Evolutionary conservation across 441 rosid genomes (phyloP), one percentile per base, ranked within the genome.

Genomic region (Macaranga tanarius): DNA sequence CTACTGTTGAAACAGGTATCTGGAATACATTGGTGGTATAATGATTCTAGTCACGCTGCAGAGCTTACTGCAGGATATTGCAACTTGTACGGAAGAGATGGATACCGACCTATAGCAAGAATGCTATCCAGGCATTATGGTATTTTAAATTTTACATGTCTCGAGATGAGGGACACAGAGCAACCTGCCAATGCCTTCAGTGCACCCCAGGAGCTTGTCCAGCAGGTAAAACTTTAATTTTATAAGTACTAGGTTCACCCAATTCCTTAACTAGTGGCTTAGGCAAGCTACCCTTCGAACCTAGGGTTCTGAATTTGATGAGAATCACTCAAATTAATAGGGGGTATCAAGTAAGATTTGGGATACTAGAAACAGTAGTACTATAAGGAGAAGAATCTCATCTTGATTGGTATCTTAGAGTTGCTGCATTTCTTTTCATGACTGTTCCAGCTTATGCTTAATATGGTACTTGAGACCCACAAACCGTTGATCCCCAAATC

Each of bases 1-100:
- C 57, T 31, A 10, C 34, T 62, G 62, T 38, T 38, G 34, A 71
- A 71, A 62, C 82, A 91, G 97, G 92, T 90, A 23, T 84, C 97
- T 1, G 93, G 95, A 58, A 88, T 89, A 40, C 97, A 91, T 59
- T 93, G 98, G 95, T 86, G 92, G 90, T 91, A 90, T 67, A 86
- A 84, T 50, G 81, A 77, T 56, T 79, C 80, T 51, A 86, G 82
- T 74, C 97, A 93, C 59, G 97, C 94, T 4, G 90, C 96, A 15
- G 97, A 93, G 79, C 91, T 90, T 16, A 89, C 96, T 74, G 85
- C 96, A 31, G 97, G 98, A 71, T 86, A 86, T 65, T 91, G 88
- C 79, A 91, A 86, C 84, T 80, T 86, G 67, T 73, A 60, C 25
- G 79, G 85, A 26, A 83, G 97, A 86, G 94, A 88, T 67, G 97